Base-by-base conservation (phyloP, 176 grass and related monocot species). In the Musa troglodytarum region DNA sequence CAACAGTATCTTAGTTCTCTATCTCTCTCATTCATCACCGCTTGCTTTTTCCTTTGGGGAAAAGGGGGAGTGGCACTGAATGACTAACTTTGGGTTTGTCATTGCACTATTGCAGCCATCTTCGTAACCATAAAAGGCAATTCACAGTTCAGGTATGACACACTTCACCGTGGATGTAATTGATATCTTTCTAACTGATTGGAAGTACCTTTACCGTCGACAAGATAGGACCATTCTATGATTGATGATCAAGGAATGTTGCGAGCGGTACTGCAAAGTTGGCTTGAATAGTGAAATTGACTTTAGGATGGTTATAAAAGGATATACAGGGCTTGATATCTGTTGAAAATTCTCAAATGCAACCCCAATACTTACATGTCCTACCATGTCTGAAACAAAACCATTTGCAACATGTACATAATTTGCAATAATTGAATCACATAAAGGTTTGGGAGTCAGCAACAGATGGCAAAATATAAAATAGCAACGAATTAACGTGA, bases 111-210 rank as follows among this genome's bases (percentile, higher is more conserved):
- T 83, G 82, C 84, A 92, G 90, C 74, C 63, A 85, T 87, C 76
- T 87, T 52, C 87, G 87, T 72, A 85, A 52, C 56, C 83, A 85
- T 74, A 92, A 92, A 75, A 92, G 77, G 79, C 84, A 89, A 85
- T 89, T 74, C 83, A 84, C 87, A 69, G 79, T 85, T 1, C 80
- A 89, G 87, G 90, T 92, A 79, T 57, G 10, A 23, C 62, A 67
- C 68, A 50, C 56, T 23, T 54, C 19, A 80, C 8, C 53, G 74
- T 54, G 12, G 75, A 68, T 25, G 52, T 10, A 76, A 73, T 34
- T 72, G 59, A 58, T n/a, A 77, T 87, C 3, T 77, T 26, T 77
- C 8, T 51, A 26, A 61, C 2, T 34, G 10, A 67, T 23, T 82
- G 23, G 14, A 34, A 76, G 57, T 29, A 28, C 7, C 4, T 14